phyloP scores from a whole-genome alignment of 2,329 filamentous ascomycete species.

The Lachnellula occidentalis region DNA sequence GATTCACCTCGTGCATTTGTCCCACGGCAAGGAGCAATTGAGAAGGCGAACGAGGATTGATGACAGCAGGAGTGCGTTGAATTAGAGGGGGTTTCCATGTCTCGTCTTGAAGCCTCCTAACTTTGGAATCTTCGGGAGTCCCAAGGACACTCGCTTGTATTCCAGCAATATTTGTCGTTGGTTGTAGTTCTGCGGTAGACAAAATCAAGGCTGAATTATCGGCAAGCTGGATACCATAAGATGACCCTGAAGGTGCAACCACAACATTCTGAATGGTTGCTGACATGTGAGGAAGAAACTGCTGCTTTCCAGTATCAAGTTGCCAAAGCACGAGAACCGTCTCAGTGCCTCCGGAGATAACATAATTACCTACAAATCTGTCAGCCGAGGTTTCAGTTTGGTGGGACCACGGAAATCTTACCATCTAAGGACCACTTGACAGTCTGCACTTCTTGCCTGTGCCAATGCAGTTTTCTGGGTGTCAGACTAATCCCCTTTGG shows the following conservation, averaged over 20 bases:
- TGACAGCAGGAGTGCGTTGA: slow-evolving; percentile 48
- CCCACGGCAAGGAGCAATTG: slow-evolving; percentile 65
- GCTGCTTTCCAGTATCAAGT: slow-evolving; percentile 74
- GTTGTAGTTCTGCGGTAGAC: slow-evolving; percentile 82
- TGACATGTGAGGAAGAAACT: slow-evolving; percentile 85
- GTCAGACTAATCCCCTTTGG: slow-evolving; percentile 33
- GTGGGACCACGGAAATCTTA: slow-evolving; percentile 35
- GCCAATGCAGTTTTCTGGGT: slow-evolving; percentile 79
- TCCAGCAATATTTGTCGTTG: slow-evolving; percentile 77
- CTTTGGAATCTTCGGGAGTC: slow-evolving; percentile 41
- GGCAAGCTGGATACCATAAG: slow-evolving; percentile 78
- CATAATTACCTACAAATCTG: slow-evolving; percentile 65
- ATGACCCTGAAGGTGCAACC: slow-evolving; percentile 71
- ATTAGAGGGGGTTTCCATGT: slow-evolving; percentile 24
- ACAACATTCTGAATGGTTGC: slow-evolving; percentile 79
- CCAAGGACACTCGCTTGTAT: slow-evolving; percentile 61
- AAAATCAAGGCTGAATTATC: slow-evolving; percentile 91
- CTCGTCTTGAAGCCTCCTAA: slow-evolving; percentile 41
- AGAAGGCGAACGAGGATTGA: slow-evolving; percentile 58
- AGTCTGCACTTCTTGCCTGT: slow-evolving; percentile 73
- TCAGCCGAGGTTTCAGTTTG: slow-evolving; percentile 26
- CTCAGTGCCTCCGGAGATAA: slow-evolving; percentile 89
- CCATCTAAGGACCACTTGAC: slow-evolving; percentile 92
- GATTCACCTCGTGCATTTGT: slow-evolving; percentile 50
- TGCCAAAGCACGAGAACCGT: slow-evolving; percentile 91